These are phyloP conservation scores for Cubamyces lactineus DNA, from an alignment of 768 basidiomycete genomes.

Conservation along the genomic window DNA sequence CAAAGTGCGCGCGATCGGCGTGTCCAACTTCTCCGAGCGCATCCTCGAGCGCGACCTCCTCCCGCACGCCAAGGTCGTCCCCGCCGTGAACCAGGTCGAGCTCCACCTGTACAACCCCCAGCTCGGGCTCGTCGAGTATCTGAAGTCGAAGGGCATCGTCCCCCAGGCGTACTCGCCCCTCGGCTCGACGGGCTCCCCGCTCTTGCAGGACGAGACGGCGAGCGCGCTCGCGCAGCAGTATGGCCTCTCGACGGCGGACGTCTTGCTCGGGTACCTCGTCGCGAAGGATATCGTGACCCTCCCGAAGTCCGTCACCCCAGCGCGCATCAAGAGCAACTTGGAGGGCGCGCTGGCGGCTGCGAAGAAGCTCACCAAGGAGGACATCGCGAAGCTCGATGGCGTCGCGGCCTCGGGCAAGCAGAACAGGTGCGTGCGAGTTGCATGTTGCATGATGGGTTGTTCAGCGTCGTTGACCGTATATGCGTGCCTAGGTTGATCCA, in stretches of 20 bases:
- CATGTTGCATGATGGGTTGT: slow-evolving; percentile 9
- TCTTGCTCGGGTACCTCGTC: slow-evolving; percentile 69
- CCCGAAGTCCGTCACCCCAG: slow-evolving; percentile 76
- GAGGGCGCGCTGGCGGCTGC: slow-evolving; percentile 52
- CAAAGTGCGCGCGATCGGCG: slow-evolving; percentile 68
- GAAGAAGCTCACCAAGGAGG: slow-evolving; percentile 50
- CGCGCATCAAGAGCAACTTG: slow-evolving; percentile 65
- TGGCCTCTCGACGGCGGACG: slow-evolving; percentile 54
- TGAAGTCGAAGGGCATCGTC: slow-evolving; percentile 66
- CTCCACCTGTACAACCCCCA: slow-evolving; percentile 78
- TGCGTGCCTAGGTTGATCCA: slow-evolving; percentile 50
- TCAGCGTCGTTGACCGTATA: neutral
- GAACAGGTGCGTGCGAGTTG: slow-evolving; percentile 45
- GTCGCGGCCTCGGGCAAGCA: slow-evolving; percentile 65
- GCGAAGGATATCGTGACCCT: slow-evolving; percentile 67
- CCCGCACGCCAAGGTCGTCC: slow-evolving; percentile 64
- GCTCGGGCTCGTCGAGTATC: slow-evolving; percentile 63
- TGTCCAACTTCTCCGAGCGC: slow-evolving; percentile 73
- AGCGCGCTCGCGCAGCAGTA: slow-evolving; percentile 61
- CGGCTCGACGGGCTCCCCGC: slow-evolving; percentile 66
- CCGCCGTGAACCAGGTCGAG: slow-evolving; percentile 78
- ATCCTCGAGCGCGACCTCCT: slow-evolving; percentile 75
- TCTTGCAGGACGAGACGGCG: slow-evolving; percentile 66
- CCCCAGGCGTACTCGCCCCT: slow-evolving; percentile 84
- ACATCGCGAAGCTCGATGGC: slow-evolving; percentile 58